Evolutionary conservation across 1,284 basidiomycete species (phyloP).

Genomic region (Retiboletus flavoniger): DNA sequence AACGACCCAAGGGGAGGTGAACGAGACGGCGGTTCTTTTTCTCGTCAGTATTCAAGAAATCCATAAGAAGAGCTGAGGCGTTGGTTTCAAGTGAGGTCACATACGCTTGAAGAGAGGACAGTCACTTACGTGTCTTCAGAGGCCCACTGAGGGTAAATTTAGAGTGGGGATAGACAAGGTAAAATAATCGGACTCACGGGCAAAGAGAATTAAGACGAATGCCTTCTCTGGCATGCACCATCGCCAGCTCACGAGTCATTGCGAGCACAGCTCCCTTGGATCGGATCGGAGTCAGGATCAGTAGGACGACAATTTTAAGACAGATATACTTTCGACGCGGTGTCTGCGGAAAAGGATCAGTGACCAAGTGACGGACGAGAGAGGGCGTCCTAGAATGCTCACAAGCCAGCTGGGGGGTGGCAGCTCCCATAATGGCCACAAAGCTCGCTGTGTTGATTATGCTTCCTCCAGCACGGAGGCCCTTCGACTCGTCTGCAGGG

Average conservation of each 20-base stretch:
- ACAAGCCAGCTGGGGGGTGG: constrained; percentile 96
- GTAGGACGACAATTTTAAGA: neutral
- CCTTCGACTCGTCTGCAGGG: constrained; percentile 76
- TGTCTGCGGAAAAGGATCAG: constrained; percentile 51
- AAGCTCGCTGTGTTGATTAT: constrained; percentile 98
- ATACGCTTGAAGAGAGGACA: neutral
- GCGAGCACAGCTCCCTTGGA: constrained; percentile 87
- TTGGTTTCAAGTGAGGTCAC: constrained; percentile 1
- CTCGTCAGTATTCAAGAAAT: constrained; percentile 96
- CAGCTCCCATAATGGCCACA: constrained; percentile 90
- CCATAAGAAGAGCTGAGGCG: constrained; percentile 83
- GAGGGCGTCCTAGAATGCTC: constrained; percentile 27
- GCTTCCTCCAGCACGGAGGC: constrained; percentile 81
- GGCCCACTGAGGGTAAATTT: constrained; percentile 64
- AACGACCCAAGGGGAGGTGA: constrained; percentile 95
- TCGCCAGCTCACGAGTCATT: constrained; percentile 97
- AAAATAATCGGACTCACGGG: constrained; percentile 61
- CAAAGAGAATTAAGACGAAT: constrained; percentile 95
- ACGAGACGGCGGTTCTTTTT: constrained; percentile 89
- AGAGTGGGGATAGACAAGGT: constrained; percentile 6
- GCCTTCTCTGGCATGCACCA: constrained; percentile 95
- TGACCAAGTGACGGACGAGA: neutral
- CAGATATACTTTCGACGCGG: constrained; percentile 70
- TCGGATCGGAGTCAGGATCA: constrained; percentile 12
- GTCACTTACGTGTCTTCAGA: constrained; percentile 77